Conservation (phyloP, 2,329 filamentous ascomycete species). For the Elsinoe australis region DNA sequence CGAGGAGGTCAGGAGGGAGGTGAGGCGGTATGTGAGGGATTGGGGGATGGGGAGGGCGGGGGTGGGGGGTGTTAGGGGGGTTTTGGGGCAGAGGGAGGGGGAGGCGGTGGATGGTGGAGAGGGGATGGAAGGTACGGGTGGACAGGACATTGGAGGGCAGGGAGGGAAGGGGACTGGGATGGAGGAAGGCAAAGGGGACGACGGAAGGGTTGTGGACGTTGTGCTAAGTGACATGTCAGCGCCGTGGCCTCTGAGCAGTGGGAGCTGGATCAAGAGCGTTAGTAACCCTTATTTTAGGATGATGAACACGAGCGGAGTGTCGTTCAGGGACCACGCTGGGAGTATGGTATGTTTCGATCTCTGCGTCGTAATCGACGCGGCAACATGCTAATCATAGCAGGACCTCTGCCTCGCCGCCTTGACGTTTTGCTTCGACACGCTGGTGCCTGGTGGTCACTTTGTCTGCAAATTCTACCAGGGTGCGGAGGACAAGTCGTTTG, state of each 20-base stretch:
- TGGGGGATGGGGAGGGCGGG: constrained; percentile 51
- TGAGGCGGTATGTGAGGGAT: constrained; percentile 66
- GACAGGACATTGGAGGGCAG: constrained; percentile 39
- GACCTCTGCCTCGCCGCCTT: constrained; percentile 84
- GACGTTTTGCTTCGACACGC: constrained; percentile 74
- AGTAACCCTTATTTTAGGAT: constrained; percentile 96
- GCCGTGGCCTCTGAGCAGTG: constrained; percentile 78
- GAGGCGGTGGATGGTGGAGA: constrained; percentile 28
- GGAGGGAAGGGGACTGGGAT: constrained; percentile 27
- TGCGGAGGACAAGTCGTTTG: constrained; percentile 70
- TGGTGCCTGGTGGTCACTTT: constrained; percentile 77
- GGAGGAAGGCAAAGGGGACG: constrained; percentile 21
- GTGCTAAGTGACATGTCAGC: constrained; percentile 98
- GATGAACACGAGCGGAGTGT: constrained; percentile 94
- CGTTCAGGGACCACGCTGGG: constrained; percentile 78
- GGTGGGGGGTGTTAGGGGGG: constrained; percentile 25
- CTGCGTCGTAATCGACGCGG: neutral
- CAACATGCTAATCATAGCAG: constrained; percentile 44
- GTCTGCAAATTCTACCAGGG: constrained; percentile 98
- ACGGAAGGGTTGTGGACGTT: constrained; percentile 62
- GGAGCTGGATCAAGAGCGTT: constrained; percentile 78
- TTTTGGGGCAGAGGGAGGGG: constrained; percentile 23
- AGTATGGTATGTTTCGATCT: constrained; percentile 67
- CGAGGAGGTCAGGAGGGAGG: constrained; percentile 62
- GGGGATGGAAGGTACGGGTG: constrained; percentile 34